These are phyloP conservation scores for Crithidia fasciculata DNA, from an alignment of 208 protist species.

Conservation along the genomic window DNA sequence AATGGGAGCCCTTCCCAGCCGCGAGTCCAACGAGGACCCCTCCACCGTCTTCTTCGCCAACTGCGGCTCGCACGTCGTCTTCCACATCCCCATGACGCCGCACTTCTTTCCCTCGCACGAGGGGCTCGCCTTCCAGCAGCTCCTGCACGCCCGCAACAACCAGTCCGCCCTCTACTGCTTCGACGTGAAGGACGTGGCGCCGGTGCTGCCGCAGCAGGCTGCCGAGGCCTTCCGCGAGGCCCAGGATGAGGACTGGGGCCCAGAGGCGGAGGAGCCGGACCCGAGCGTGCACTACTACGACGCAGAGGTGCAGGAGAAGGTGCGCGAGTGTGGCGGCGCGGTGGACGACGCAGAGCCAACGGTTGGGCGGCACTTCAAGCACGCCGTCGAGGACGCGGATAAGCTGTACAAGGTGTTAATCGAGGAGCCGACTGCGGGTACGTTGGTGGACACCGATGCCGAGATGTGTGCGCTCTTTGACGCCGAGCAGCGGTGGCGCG, in stretches of 20 bases:
- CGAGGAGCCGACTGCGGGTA: slow-evolving; percentile 18
- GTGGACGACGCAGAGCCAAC: background rate
- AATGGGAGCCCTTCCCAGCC: slow-evolving; percentile 66
- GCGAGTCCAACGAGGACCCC: slow-evolving; percentile 62
- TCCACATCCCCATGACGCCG: slow-evolving; percentile 54
- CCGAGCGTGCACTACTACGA: slow-evolving; percentile 49
- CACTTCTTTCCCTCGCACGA: slow-evolving; percentile 57
- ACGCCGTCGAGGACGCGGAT: slow-evolving; percentile 32
- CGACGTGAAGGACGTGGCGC: slow-evolving; percentile 30
- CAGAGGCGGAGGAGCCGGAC: slow-evolving; percentile 41
- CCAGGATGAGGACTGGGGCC: slow-evolving; percentile 42
- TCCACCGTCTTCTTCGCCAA: slow-evolving; percentile 46
- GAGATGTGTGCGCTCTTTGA: slow-evolving; percentile 39
- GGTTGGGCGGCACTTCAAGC: slow-evolving; percentile 23
- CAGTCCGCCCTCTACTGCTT: slow-evolving; percentile 69
- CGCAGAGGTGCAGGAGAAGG: slow-evolving; percentile 28
- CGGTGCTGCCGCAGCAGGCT: slow-evolving; percentile 21
- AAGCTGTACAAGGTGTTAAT: slow-evolving; percentile 36
- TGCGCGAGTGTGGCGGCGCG: slow-evolving; percentile 13
- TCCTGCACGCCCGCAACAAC: slow-evolving; percentile 46
- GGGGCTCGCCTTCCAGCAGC: slow-evolving; percentile 61
- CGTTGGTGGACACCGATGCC: slow-evolving; percentile 50
- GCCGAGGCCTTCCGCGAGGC: slow-evolving; percentile 35
- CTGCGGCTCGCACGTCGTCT: slow-evolving; percentile 46
- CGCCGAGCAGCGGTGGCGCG: slow-evolving; percentile 42